Evolutionary conservation across 1,139 yeast species (phyloP).

Genomic region (Hemisphaericaspora lyxosophila): DNA sequence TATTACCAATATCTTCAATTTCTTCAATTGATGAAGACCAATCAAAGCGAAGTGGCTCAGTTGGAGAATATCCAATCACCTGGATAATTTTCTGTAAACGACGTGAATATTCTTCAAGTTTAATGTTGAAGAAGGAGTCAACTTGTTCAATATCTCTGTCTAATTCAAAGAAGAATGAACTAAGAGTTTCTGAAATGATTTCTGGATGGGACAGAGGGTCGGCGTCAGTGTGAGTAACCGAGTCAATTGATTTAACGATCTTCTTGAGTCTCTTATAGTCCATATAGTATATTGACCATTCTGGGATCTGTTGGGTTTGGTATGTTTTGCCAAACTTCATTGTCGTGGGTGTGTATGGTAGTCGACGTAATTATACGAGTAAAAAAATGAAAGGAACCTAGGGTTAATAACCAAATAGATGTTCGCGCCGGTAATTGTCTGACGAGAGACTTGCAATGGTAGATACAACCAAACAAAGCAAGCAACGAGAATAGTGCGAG

Average conservation of each 20-base stretch:
- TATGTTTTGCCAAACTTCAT: conserved; percentile 90
- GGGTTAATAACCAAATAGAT: not conserved
- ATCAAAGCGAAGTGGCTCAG: conserved; percentile 12
- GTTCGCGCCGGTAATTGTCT: too few species aligned
- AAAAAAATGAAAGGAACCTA: not conserved
- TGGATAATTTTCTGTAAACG: conserved; percentile 53
- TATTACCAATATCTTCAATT: conserved; percentile 72
- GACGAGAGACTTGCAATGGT: too few species aligned
- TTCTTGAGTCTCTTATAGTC: conserved; percentile 85
- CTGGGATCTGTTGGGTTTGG: conserved; percentile 85
- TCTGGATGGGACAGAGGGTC: conserved; percentile 21
- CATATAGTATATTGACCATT: conserved; percentile 80
- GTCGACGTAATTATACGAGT: not conserved
- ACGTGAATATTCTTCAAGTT: conserved; percentile 70
- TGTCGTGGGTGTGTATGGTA: not conserved
- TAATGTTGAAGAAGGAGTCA: conserved; percentile 72
- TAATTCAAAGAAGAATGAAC: conserved; percentile 73
- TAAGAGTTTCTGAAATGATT: conserved; percentile 36
- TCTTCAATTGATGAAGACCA: conserved; percentile 59
- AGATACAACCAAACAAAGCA: too few species aligned
- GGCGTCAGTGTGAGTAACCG: conserved; percentile 37
- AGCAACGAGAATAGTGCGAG: not conserved
- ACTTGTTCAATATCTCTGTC: conserved; percentile 84
- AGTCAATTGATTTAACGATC: conserved; percentile 57
- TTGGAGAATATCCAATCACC: conserved; percentile 12